A percentile compares a stretch with the other conserved stretches of the same genome.
Evolutionary conservation across 2,329 filamentous ascomycete genomes (phyloP).

Genomic region (Ophiostoma ulmi): DNA sequence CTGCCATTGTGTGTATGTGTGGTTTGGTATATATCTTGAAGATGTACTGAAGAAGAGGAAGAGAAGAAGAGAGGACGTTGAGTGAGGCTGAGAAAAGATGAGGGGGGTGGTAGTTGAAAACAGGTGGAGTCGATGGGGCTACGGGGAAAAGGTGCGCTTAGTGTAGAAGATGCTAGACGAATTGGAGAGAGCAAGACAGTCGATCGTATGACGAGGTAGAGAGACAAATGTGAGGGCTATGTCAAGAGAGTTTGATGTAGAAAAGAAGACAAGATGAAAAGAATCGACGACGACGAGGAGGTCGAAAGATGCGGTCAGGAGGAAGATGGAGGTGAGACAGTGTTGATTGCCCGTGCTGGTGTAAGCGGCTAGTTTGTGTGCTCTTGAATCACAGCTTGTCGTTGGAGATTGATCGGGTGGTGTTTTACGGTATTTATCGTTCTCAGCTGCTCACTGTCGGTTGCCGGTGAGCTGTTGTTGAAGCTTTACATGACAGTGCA

Average conservation of each 20-base stretch:
- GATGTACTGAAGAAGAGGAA: neutral
- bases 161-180: constrained; percentile 2
- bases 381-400: neutral
- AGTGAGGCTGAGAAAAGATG: neutral
- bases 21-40: neutral
- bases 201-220: neutral
- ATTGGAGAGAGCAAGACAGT: neutral
- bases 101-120: neutral
- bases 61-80: neutral
- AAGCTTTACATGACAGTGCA: neutral
- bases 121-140: neutral
- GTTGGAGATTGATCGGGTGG: neutral
- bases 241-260: neutral
- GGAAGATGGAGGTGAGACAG: neutral
- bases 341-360: neutral
- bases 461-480: neutral
- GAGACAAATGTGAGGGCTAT: neutral
- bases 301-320: constrained; percentile 1
- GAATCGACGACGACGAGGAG: neutral
- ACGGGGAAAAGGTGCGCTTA: neutral
- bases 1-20: constrained; percentile 36
- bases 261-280: neutral
- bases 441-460: neutral
- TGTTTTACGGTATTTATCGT: neutral
- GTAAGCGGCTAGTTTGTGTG: neutral